Percentiles rank a stretch among this genome's conserved stretches.
Evolutionary conservation across 805 yeast species (phyloP).

Genomic region (Suhomyces pyralidae): DNA sequence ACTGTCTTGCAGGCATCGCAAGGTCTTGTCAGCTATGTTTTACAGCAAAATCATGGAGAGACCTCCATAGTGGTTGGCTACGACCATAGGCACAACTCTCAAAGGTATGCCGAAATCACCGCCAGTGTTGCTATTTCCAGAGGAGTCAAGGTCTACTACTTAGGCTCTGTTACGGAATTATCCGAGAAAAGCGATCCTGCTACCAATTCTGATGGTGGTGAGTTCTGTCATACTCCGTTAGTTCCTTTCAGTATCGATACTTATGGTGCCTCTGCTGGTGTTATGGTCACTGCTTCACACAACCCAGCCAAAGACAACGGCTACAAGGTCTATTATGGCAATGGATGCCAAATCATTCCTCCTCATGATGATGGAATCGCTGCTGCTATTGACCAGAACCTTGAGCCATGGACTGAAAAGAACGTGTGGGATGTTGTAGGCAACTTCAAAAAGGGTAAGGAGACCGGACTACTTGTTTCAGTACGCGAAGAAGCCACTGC

Average conservation of each 20-base stretch:
- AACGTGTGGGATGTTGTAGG: slow-evolving; percentile 47
- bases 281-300: slow-evolving; percentile 91
- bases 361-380: slow-evolving; percentile 85
- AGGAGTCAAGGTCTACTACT: slow-evolving; percentile 68
- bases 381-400: slow-evolving; percentile 52
- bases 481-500: slow-evolving; percentile 43
- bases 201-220: background rate
- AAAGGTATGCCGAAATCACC: slow-evolving; percentile 72
- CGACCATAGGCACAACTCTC: slow-evolving; percentile 85
- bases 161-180: slow-evolving; percentile 43
- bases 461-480: slow-evolving; percentile 28
- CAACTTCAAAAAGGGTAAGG: slow-evolving; percentile 29
- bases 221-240: slow-evolving; percentile 75
- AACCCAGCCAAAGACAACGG: slow-evolving; percentile 88
- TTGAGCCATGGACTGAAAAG: slow-evolving; percentile 51
- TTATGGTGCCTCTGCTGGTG: slow-evolving; percentile 68
- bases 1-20: slow-evolving; percentile 90
- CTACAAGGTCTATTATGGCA: slow-evolving; percentile 87
- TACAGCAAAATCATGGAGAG: slow-evolving; percentile 14
- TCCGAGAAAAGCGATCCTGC: slow-evolving; percentile 13
- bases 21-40: slow-evolving; percentile 59
- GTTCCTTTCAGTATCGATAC: slow-evolving; percentile 84
- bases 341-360: slow-evolving; percentile 94
- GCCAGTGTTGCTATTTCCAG: slow-evolving; percentile 66
- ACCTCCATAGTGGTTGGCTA: slow-evolving; percentile 73